Conservation (phyloP, 306 rosid species). For the Biancaea sappan region DNA sequence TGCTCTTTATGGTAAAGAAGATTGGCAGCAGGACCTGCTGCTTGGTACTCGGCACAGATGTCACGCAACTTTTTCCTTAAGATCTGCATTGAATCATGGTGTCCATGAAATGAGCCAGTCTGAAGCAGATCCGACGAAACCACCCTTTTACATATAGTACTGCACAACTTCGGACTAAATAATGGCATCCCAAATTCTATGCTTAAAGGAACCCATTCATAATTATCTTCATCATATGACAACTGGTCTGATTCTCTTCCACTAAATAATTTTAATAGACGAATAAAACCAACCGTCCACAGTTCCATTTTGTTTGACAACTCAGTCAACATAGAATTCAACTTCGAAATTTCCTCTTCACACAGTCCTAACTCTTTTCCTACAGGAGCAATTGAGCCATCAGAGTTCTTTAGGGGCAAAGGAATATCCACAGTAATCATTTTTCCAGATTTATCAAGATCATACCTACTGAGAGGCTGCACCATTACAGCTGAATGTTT, state of each 20-base stretch:
- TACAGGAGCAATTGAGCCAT: conserved; percentile 64
- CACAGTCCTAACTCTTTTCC: conserved; percentile 71
- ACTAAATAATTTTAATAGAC: conserved; percentile 67
- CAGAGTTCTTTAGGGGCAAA: conserved; percentile 81
- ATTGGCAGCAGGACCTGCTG: conserved; percentile 84
- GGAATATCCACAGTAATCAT: conserved; percentile 82
- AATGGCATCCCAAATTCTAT: conserved; percentile 93
- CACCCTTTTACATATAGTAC: conserved; percentile 73
- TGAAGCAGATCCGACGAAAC: conserved; percentile 86
- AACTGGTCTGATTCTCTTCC: conserved; percentile 57
- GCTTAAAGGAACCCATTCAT: conserved; percentile 94
- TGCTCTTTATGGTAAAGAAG: conserved; percentile 87
- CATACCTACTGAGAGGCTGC: conserved; percentile 80
- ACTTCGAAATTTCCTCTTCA: conserved; percentile 60
- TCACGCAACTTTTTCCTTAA: conserved; percentile 82
- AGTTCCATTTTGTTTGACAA: conserved; percentile 68
- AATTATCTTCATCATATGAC: conserved; percentile 55
- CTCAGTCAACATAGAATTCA: conserved; percentile 63
- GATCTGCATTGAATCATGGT: conserved; percentile 86
- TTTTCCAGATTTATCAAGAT: conserved; percentile 75
- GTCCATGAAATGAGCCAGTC: conserved; percentile 62
- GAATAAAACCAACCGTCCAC: conserved; percentile 90
- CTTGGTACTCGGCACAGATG: conserved; percentile 78
- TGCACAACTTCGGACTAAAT: conserved; percentile 81
- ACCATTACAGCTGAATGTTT: conserved; percentile 86